A percentile compares a stretch with the other conserved stretches of the same genome.
Evolutionary conservation across 805 yeast genomes (phyloP).

Genomic region (Pichia rugopelliculosa): DNA sequence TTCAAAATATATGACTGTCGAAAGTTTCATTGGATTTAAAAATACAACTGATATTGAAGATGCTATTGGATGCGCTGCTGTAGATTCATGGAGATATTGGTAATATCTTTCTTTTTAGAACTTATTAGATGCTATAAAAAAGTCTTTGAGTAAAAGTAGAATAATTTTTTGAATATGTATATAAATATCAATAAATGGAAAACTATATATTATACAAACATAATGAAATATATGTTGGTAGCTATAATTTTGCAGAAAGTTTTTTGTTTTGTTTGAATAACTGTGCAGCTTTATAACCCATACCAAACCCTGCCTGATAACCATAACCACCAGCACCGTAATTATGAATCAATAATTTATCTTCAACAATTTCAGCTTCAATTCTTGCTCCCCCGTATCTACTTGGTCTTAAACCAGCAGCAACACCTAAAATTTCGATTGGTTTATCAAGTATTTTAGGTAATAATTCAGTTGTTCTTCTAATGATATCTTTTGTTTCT

Average conservation of each 20-base stretch:
- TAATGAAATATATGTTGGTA: too few relatives aligned
- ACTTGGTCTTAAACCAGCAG: slow-evolving; percentile 69
- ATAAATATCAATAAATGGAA: too few relatives aligned
- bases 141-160: not conserved
- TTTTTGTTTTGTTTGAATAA: slow-evolving; percentile 14
- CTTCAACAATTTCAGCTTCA: slow-evolving; percentile 40
- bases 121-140: not conserved
- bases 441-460: slow-evolving; percentile 40
- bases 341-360: slow-evolving; percentile 48
- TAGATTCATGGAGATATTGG: slow-evolving; percentile 57
- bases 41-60: slow-evolving; percentile 42
- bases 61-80: slow-evolving; percentile 36
- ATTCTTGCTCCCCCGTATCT: slow-evolving; percentile 70
- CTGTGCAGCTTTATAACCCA: slow-evolving; percentile 41
- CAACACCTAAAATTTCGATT: slow-evolving; percentile 51
- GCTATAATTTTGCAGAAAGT: slow-evolving; percentile 3
- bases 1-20: slow-evolving; percentile 21
- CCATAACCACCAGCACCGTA: slow-evolving; percentile 66
- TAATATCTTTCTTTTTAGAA: slow-evolving; percentile 19
- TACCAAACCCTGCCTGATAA: slow-evolving; percentile 57
- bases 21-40: slow-evolving; percentile 32
- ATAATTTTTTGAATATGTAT: not conserved
- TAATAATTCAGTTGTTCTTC: slow-evolving; percentile 43
- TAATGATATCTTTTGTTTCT: slow-evolving; percentile 53
- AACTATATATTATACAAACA: too few relatives aligned